These are phyloP conservation scores for Schizophyllum commune DNA, from an alignment of 1,284 basidiomycete species.

Conservation along the genomic window DNA sequence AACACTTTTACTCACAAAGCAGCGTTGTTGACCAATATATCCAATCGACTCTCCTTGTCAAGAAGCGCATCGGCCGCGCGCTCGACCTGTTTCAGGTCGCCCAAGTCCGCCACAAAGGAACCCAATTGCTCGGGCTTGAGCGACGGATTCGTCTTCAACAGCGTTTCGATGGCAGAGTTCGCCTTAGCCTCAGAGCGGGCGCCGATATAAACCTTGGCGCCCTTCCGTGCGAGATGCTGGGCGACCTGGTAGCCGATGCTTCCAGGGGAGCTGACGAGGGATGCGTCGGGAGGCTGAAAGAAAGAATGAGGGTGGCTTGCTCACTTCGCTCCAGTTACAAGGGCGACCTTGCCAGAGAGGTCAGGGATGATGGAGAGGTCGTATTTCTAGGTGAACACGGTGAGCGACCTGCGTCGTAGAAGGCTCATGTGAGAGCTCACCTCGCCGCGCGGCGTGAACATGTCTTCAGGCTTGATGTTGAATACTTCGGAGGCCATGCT, in stretches of 20 bases:
- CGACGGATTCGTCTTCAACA: neutral
- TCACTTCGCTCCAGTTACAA: neutral
- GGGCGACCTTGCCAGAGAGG: neutral
- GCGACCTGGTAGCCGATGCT: slow-evolving; percentile 12
- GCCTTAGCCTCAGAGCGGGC: neutral
- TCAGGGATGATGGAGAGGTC: neutral
- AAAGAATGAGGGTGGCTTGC: no score
- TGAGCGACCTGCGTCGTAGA: neutral
- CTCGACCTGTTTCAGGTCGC: neutral
- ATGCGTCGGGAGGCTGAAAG: no score
- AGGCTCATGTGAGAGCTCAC: neutral
- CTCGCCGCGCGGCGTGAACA: neutral
- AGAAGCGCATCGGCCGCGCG: slow-evolving; percentile 8
- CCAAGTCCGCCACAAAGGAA: neutral
- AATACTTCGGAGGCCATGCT: neutral
- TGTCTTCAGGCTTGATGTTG: neutral
- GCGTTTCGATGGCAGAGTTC: neutral
- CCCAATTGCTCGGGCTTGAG: neutral
- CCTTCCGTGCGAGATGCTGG: slow-evolving; percentile 12
- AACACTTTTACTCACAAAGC: neutral
- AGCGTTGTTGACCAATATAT: slow-evolving; percentile 7
- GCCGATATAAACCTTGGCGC: slow-evolving; percentile 11
- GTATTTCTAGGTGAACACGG: neutral
- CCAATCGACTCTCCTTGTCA: slow-evolving; percentile 9
- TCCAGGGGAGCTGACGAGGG: neutral